Base-by-base conservation (phyloP, 345 rosid species). In the Moricandia arvensis region DNA sequence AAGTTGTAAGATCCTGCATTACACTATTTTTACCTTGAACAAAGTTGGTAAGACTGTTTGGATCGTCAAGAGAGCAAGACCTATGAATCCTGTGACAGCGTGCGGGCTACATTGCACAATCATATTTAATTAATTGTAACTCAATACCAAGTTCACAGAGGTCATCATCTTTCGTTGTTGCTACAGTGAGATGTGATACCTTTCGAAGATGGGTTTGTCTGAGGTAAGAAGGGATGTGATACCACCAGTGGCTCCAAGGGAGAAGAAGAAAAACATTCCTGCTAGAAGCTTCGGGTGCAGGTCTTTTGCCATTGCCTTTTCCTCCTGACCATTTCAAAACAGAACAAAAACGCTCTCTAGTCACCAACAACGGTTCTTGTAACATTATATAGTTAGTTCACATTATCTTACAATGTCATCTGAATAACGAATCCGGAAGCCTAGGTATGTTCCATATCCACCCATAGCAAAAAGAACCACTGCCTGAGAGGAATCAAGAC, bases 381-480 rank as follows among this genome's bases (percentile, higher is more conserved):
- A 27, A 13, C 12, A 59, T n/a, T 16, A 29, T 60, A 67, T 53
- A 61, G n/a, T n/a, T n/a, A 30, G 29, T 27, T 21, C 12, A 11
- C 34, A 29, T 0, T 49, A 16, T 41, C 87, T 86, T 81, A 91
- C 98, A 90, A 86, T 76, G 76, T 89, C 87, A 63, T 89, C 88
- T 3, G 99, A 87, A 77, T 66, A 88, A 15, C 87, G 88, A 67
- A 92, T 87, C 66, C 89, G 88, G 67, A 89, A 95, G 66, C 97
- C 99, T 45, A 95, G 84, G 75, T 89, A 95, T 16, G 97, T 91
- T 66, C 99, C 97, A 49, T 90, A 90, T 10, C 99, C 97, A 6
- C 53, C 99, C 97, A 92, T 95, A 24, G 97, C 97, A 71, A 95
- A 89, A 65, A 95, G 97, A 72, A 95, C 97, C 0, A 95, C 97